These are phyloP conservation scores for Corynespora cassiicola DNA, from an alignment of 2,329 filamentous ascomycete species.

Conservation along the genomic window DNA sequence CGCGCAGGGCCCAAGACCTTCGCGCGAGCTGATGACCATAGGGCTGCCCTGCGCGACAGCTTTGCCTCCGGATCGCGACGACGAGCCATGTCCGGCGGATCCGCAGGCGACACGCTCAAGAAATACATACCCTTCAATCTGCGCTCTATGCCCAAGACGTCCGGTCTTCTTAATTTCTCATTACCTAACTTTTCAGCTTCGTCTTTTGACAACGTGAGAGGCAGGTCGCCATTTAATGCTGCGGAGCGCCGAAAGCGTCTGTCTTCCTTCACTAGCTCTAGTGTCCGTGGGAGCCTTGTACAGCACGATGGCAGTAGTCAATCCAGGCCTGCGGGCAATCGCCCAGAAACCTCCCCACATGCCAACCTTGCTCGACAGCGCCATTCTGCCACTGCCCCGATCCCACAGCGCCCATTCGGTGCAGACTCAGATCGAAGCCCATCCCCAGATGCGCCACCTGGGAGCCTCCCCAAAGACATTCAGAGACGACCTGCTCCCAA, in stretches of 20 bases:
- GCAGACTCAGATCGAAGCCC: conserved; percentile 10
- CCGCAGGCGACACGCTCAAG: conserved; percentile 39
- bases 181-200: conserved; percentile 40
- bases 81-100: conserved; percentile 48
- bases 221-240: conserved; percentile 14
- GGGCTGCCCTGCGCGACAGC: conserved; percentile 46
- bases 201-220: conserved; percentile 29
- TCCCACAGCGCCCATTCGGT: conserved; percentile 22
- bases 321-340: conserved; percentile 14
- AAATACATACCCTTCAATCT: conserved; percentile 46
- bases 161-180: conserved; percentile 44
- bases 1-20: conserved; percentile 46
- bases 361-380: conserved; percentile 12
- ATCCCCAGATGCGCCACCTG: conserved; percentile 4
- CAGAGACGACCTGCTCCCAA: conserved; percentile 22
- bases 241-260: conserved; percentile 21
- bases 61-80: conserved; percentile 41
- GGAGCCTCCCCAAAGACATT: conserved; percentile 10
- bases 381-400: conserved; percentile 21
- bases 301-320: conserved; percentile 30
- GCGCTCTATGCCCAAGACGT: conserved; percentile 45
- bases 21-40: conserved; percentile 42
- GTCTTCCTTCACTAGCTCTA: conserved; percentile 15
- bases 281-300: conserved; percentile 12
- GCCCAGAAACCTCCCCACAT: too few species aligned